phyloP scores from a whole-genome alignment of 768 basidiomycete genomes.

The Lentinula sp. region DNA sequence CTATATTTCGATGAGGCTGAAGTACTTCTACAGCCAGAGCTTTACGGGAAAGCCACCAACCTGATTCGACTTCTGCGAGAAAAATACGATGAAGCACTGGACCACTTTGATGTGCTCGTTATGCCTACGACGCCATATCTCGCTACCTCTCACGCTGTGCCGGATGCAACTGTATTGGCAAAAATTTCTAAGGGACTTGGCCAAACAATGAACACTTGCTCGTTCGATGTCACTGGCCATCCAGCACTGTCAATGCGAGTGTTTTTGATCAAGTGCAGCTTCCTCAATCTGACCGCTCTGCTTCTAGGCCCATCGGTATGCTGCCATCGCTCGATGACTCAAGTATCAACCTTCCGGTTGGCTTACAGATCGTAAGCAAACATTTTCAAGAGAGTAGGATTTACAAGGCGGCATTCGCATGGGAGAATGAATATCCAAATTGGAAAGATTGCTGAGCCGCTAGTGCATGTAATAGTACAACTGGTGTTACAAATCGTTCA shows the following conservation, averaged over 20 bases:
- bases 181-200: background rate
- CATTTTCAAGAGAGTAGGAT: background rate
- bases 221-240: slow-evolving; percentile 3
- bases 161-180: background rate
- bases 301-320: slow-evolving; percentile 4
- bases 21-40: background rate
- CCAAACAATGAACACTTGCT: slow-evolving; percentile 4
- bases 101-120: background rate
- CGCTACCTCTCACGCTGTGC: background rate
- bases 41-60: slow-evolving; percentile 3
- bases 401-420: slow-evolving; percentile 2
- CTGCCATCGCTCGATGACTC: slow-evolving; percentile 4
- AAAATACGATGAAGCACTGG: background rate
- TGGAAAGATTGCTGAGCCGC: background rate
- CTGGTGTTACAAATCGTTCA: background rate
- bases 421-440: background rate
- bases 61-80: background rate
- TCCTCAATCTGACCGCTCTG: background rate
- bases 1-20: background rate
- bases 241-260: background rate
- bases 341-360: background rate
- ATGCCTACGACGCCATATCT: slow-evolving; percentile 7
- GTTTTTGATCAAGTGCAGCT: background rate
- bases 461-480: too few relatives aligned
- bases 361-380: slow-evolving; percentile 5